phyloP scores from a whole-genome alignment of 495 filamentous ascomycete genomes.

The Podospora bellae-mahoneyi region DNA sequence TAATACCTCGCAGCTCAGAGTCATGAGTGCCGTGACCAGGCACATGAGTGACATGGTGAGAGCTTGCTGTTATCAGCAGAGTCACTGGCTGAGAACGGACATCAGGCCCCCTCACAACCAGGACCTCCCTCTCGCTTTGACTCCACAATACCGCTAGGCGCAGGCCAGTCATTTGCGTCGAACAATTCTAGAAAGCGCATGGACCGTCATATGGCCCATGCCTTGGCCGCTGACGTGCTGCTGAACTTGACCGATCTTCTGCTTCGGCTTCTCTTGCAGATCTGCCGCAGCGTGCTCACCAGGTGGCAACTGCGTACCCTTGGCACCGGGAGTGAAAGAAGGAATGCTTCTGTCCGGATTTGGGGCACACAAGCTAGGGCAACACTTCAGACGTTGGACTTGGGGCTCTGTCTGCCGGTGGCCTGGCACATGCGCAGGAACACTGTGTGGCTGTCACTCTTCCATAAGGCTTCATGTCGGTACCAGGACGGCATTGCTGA shows the following conservation, averaged over 20 bases:
- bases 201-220: constrained; percentile 18
- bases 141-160: constrained; percentile 29
- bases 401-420: not conserved
- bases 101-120: constrained; percentile 21
- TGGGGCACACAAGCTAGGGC: not conserved
- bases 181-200: constrained; percentile 41
- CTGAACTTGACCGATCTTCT: constrained; percentile 25
- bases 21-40: not conserved
- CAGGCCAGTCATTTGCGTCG: constrained; percentile 30
- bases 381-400: not conserved
- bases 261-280: constrained; percentile 31
- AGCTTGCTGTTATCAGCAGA: not conserved
- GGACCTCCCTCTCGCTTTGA: constrained; percentile 21
- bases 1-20: not conserved
- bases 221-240: constrained; percentile 23
- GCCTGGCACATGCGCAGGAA: too few relatives aligned
- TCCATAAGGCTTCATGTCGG: not conserved
- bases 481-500: not conserved
- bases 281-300: constrained; percentile 19
- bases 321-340: not conserved
- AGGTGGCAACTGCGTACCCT: constrained; percentile 2
- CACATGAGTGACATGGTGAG: not conserved
- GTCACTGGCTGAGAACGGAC: constrained; percentile 3
- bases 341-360: not conserved
- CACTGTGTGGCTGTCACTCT: not conserved